These are phyloP conservation scores for Saraca asoca DNA, from an alignment of 331 rosid species.

Conservation along the genomic window DNA sequence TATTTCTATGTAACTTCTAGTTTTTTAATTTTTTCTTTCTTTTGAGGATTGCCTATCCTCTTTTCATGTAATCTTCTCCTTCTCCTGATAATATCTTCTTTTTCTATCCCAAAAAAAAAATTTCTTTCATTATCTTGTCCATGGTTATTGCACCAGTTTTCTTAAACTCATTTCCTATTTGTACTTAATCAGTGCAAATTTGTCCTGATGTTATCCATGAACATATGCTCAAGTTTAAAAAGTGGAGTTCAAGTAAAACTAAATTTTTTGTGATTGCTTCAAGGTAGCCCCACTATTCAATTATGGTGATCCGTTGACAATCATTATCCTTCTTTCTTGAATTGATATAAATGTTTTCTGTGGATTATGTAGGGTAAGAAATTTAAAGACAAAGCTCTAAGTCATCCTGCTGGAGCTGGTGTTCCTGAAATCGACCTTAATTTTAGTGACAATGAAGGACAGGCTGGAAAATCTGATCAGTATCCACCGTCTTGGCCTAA, in stretches of 20 bases:
- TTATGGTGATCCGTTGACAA: conserved; percentile 18
- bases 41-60: conserved; percentile 17
- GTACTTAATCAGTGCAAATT: conserved; percentile 22
- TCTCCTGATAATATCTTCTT: no score
- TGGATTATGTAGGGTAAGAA: conserved; percentile 71
- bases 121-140: conserved; percentile 17
- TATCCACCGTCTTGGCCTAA: conserved; percentile 77
- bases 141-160: no score
- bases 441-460: conserved; percentile 89
- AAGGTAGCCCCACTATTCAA: not conserved
- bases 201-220: conserved; percentile 1
- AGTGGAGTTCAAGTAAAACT: not conserved
- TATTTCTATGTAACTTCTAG: no score
- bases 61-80: no score
- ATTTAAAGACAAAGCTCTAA: conserved; percentile 84
- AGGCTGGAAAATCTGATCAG: conserved; percentile 71
- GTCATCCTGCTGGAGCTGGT: conserved; percentile 56
- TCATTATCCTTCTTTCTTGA: conserved; percentile 17
- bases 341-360: conserved; percentile 14
- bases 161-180: not conserved
- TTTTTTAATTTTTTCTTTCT: no score
- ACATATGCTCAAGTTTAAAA: conserved; percentile 1
- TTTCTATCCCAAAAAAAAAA: no score
- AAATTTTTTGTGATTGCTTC: conserved; percentile 14
- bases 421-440: conserved; percentile 82